Conservation (phyloP, 75 land plant species). For the Gnetum montanum region DNA sequence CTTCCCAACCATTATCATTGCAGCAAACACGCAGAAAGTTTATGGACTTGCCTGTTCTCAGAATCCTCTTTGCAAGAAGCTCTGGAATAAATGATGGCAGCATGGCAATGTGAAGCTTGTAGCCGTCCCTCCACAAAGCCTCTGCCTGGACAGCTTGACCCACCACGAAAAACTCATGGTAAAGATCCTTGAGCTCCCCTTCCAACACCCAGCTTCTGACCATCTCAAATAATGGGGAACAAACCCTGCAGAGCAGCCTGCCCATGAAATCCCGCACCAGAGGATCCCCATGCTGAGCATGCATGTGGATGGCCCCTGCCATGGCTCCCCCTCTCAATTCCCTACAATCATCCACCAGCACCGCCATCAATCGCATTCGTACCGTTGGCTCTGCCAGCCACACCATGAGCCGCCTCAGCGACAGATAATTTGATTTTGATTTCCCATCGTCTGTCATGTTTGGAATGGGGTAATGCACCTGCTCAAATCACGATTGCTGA, state of each 20-base stretch:
- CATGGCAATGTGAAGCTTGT: constrained; percentile 73
- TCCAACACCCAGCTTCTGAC: constrained; percentile 96
- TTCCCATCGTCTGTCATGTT: constrained; percentile 29
- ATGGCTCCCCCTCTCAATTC: constrained; percentile 86
- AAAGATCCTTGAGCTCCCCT: constrained; percentile 91
- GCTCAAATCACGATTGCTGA: no score
- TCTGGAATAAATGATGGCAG: constrained; percentile 90
- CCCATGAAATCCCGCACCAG: constrained; percentile 82
- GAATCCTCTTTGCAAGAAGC: constrained; percentile 81
- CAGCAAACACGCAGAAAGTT: constrained; percentile 97
- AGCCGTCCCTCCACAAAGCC: constrained; percentile 93
- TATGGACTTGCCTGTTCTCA: constrained; percentile 98
- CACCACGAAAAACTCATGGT: constrained; percentile 78
- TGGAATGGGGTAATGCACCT: constrained; percentile 70
- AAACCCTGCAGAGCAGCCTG: constrained; percentile 65
- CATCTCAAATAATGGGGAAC: constrained; percentile 97
- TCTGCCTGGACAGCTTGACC: constrained; percentile 86
- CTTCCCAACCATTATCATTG: constrained; percentile 94
- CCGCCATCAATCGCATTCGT: constrained; percentile 94
- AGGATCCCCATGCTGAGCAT: constrained; percentile 93
- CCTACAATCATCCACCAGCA: constrained; percentile 79
- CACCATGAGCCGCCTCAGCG: constrained; percentile 75
- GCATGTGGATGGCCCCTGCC: constrained; percentile 95
- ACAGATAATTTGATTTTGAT: constrained; percentile 61
- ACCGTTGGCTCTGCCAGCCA: constrained; percentile 97